These are phyloP conservation scores for Ogataea hybrid DNA, from an alignment of 1,139 yeast species.

Conservation along the genomic window DNA sequence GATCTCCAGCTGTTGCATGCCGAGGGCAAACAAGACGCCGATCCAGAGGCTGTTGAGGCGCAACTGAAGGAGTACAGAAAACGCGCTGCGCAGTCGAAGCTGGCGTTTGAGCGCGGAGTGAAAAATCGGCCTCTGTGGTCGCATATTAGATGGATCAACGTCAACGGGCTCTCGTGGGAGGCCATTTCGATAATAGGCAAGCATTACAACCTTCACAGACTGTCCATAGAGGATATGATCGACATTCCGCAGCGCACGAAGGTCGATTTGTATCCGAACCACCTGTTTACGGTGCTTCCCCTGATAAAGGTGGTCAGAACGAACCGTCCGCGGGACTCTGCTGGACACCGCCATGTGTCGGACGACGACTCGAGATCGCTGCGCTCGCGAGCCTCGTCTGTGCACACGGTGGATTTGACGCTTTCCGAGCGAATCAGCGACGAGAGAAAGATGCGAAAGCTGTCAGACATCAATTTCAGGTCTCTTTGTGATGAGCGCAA, in stretches of 20 bases:
- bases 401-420: conserved; percentile 6
- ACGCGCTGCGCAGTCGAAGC: conserved; percentile 17
- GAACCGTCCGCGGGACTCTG: conserved; percentile 7
- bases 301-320: conserved; percentile 41
- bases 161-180: conserved; percentile 56
- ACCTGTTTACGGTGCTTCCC: conserved; percentile 50
- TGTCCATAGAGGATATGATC: conserved; percentile 56
- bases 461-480: conserved; percentile 30
- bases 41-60: conserved; percentile 5
- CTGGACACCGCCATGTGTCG: neutral
- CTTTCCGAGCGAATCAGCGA: conserved; percentile 26
- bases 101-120: conserved; percentile 27
- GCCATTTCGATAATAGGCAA: conserved; percentile 43
- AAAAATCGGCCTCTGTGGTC: conserved; percentile 42
- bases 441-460: conserved; percentile 27
- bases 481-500: conserved; percentile 9
- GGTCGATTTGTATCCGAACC: conserved; percentile 46
- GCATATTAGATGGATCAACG: conserved; percentile 51
- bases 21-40: conserved; percentile 11
- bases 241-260: conserved; percentile 58
- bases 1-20: conserved; percentile 9
- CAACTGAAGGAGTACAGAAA: conserved; percentile 4
- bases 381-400: conserved; percentile 4
- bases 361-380: neutral
- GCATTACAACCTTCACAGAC: conserved; percentile 41